These are phyloP conservation scores for Kluyveromyces sp. DNA, from an alignment of 1,139 yeast species.

Conservation along the genomic window DNA sequence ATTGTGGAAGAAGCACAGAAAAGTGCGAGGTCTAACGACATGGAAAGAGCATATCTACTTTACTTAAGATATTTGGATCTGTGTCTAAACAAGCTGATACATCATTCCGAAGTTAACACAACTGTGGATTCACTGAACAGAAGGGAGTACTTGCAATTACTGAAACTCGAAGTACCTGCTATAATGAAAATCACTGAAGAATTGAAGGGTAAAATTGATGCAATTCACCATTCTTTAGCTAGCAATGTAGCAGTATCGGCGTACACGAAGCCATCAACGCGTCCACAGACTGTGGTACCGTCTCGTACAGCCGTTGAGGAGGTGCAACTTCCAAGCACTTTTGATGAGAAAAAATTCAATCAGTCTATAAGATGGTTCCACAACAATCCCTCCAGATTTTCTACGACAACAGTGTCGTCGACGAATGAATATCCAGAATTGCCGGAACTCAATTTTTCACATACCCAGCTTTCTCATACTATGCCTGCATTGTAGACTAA, in stretches of 20 bases:
- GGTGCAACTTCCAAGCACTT: constrained; percentile 17
- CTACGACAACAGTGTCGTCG: neutral
- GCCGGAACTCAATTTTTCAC: constrained; percentile 16
- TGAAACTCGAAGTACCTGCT: constrained; percentile 28
- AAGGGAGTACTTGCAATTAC: constrained; percentile 23
- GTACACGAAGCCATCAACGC: constrained; percentile 2
- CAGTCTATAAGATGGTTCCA: constrained; percentile 17
- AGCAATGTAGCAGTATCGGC: constrained; percentile 16
- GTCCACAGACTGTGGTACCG: too few relatives aligned
- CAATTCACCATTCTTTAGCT: constrained; percentile 18
- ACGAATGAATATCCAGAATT: constrained; percentile 20
- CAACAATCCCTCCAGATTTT: constrained; percentile 2
- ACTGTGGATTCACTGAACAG: constrained; percentile 12
- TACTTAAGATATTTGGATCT: constrained; percentile 28
- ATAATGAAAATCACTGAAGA: constrained; percentile 24
- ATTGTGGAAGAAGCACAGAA: constrained; percentile 26
- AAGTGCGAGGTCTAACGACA: constrained; percentile 19
- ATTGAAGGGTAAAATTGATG: constrained; percentile 17
- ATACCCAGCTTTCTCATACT: constrained; percentile 10
- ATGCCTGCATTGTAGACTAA: constrained; percentile 5
- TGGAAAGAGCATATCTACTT: constrained; percentile 19
- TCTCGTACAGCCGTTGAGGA: neutral
- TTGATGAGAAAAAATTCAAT: constrained; percentile 22
- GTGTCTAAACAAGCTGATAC: constrained; percentile 24
- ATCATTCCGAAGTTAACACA: constrained; percentile 20